phyloP scores from a whole-genome alignment of 1,139 yeast genomes.

The Pichia sp. region DNA sequence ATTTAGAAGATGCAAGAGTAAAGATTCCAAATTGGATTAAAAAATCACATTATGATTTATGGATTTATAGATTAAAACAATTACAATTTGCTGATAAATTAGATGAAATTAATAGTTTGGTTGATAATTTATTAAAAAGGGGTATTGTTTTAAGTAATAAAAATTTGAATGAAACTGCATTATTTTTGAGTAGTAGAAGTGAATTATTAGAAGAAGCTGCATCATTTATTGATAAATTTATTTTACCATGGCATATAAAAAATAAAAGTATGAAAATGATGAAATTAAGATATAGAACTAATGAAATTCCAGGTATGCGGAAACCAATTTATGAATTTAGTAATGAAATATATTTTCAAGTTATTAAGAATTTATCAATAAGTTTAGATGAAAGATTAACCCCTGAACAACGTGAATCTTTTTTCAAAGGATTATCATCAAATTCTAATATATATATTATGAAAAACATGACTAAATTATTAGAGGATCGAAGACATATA shows the following conservation, averaged over 20 bases:
- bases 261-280: conserved; percentile 18
- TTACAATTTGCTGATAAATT: conserved; percentile 22
- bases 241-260: conserved; percentile 33
- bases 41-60: conserved; percentile 21
- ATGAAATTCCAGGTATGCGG: conserved; percentile 18
- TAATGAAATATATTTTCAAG: conserved; percentile 41
- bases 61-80: conserved; percentile 25
- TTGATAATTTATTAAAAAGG: no score
- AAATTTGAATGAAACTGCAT: conserved; percentile 36
- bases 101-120: conserved; percentile 19
- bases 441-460: conserved; percentile 17
- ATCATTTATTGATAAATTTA: conserved; percentile 32
- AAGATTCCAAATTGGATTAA: conserved; percentile 21
- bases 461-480: conserved; percentile 16
- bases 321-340: conserved; percentile 29
- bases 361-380: conserved; percentile 30
- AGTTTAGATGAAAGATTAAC: conserved; percentile 10
- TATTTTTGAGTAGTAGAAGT: conserved; percentile 25
- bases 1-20: conserved; percentile 3
- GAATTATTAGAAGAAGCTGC: conserved; percentile 31
- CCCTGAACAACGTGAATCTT: conserved; percentile 9
- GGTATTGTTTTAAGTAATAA: conserved; percentile 35
- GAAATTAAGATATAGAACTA: conserved; percentile 19
- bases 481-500: conserved; percentile 11
- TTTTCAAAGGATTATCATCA: conserved; percentile 11